Evolutionary conservation across 495 filamentous ascomycete genomes (phyloP), one percentile per base, ranked within the genome.

Genomic region (Tricharina praecox): DNA sequence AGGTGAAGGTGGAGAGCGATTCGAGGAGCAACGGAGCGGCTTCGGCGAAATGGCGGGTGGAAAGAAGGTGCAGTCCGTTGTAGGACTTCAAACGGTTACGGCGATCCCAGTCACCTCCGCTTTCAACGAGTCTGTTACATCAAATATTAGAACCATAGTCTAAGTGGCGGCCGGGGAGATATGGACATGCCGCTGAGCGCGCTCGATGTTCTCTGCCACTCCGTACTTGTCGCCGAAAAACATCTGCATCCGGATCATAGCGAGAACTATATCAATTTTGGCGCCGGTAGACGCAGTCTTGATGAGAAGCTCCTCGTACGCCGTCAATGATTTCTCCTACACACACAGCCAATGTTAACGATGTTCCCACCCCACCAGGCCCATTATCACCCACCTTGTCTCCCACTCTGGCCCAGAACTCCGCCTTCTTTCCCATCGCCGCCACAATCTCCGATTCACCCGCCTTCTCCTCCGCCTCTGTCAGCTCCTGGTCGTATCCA

Each of bases 311-410:
- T 79, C 78, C 68, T 97, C 90, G 69, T 88, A 88, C 23, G 83
- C 75, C 36, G 82, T 75, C 56, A 96, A 78, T 8, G 90, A 82
- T 77, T 87, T 85, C 57, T 96, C 90, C 87, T 95, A 55, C 25
- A 34, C 2, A 11, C 43, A 21, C 15, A 53, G n/a, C n/a, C n/a
- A n/a, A n/a, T n/a, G n/a, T n/a, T n/a, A n/a, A n/a, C n/a, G n/a
- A n/a, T n/a, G n/a, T n/a, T n/a, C n/a, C n/a, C n/a, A n/a, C n/a
- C n/a, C n/a, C n/a, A n/a, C n/a, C n/a, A n/a, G n/a, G n/a, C n/a
- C n/a, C n/a, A n/a, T n/a, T n/a, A n/a, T n/a, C n/a, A n/a, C n/a
- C 50, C 68, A 93, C 87, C 80, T 96, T 96, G 64, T 97, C 90
- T 49, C 84, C 87, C 48, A 95, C 81, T 49, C 82, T 72, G 23